Percentiles rank a stretch among this genome's conserved stretches.
These are phyloP conservation scores for Adansonia digitata DNA, from an alignment of 345 rosid genomes.

Conservation along the genomic window DNA sequence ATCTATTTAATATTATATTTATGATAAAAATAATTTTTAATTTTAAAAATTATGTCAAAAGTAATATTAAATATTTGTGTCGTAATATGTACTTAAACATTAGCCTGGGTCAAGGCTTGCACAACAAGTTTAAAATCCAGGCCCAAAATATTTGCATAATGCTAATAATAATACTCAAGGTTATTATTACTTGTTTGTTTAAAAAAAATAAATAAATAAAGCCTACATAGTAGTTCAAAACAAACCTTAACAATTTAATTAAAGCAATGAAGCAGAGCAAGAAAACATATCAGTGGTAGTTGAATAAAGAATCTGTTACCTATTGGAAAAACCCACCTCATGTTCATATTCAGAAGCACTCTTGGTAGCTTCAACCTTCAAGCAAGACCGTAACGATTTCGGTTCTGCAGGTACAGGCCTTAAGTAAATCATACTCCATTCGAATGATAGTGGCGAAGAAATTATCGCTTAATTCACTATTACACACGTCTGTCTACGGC, in stretches of 20 bases:
- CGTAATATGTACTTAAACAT: too few species aligned
- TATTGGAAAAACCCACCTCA: conserved; percentile 25
- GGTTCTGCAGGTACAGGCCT: conserved; percentile 90
- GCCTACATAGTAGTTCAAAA: background rate
- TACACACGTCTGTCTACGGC: conserved; percentile 78
- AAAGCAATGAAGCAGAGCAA: background rate
- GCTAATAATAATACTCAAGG: background rate
- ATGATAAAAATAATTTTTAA: too few species aligned
- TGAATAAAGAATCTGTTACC: conserved; percentile 2
- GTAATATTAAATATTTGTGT: too few species aligned
- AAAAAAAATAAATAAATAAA: too few species aligned
- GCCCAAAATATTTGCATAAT: too few species aligned
- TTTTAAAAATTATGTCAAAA: too few species aligned
- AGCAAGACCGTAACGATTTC: conserved; percentile 81
- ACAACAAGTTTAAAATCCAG: too few species aligned
- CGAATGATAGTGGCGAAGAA: conserved; percentile 84
- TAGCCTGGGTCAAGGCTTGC: too few species aligned
- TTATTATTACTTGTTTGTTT: too few species aligned
- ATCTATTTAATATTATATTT: too few species aligned
- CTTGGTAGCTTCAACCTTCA: conserved; percentile 83
- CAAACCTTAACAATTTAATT: background rate
- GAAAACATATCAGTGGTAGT: background rate
- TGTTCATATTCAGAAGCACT: conserved; percentile 73
- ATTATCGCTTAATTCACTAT: conserved; percentile 83
- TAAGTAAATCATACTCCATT: conserved; percentile 85